Evolutionary conservation across 2,329 filamentous ascomycete species (phyloP), one percentile per base, ranked within the genome.

Genomic region (Alternaria postmessia): DNA sequence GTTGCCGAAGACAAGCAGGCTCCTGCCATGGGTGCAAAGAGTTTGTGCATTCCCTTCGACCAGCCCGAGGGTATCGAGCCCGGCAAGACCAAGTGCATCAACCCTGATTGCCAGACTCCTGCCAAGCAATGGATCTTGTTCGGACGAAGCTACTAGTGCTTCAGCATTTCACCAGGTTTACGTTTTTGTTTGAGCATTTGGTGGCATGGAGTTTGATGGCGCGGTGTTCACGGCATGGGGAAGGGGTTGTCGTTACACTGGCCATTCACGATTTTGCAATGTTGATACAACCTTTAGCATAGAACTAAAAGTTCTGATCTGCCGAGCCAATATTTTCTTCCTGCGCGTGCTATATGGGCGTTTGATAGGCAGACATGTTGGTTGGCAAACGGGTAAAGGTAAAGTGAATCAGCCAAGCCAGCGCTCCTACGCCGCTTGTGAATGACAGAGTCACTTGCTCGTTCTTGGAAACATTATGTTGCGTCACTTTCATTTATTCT

Each of bases 121-220:
- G 94, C 94, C 18, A 88, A 94, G 84, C 87, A 90, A 74, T 98
- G 92, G 91, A 91, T 92, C 79, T 91, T 97, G 89, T 98, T 97
- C 80, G 94, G 94, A 73, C 72, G 83, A 66, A 83, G 81, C 79
- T 78, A 78, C 51, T 78, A 76, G 67, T 38, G 36, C 9, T 41
- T 18, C 32, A 11, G 3, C 32, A 20, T 30, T 16, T 11, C 18
- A 26, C 36, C 22, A 34, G 22, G 46, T 30, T 47, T 59, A 30
- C 42, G 51, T 54, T 61, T 53, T 53, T 54, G 28, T 67, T 55
- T 61, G 54, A 65, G 63, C 59, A 65, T 71, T 69, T 69, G 61
- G 59, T 48, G 61, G 59, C 42, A 47, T 62, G 67, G 71, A 67
- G 68, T 71, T 72, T 57, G 53, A 53, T 53, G 60, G 61, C 46